Base-by-base conservation (phyloP, 495 filamentous ascomycete species). In the Pseudotulostoma volvatum region DNA sequence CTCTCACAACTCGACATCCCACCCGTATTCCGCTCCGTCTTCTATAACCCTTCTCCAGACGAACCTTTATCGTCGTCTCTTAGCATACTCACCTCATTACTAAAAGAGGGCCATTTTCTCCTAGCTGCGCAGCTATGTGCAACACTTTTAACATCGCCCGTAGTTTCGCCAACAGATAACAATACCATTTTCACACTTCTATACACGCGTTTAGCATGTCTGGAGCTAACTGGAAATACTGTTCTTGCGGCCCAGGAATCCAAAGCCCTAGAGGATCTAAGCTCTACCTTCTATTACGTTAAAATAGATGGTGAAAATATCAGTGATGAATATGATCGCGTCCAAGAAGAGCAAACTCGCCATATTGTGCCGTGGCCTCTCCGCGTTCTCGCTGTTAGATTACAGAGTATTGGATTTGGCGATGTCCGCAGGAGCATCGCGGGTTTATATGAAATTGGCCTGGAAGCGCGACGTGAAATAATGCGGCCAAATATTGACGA, bases 321-420 rank as follows among this genome's bases (percentile, higher is more conserved):
- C 4, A 46, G 55, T 15, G 9, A 38, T 7, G 41, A 46, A 66
- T 44, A 57, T 59, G 4, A 53, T 47, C 15, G 68, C 59, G 16
- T 63, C 49, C 28, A 51, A 44, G 9, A 43, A 38, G 48, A 31
- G 7, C 36, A 51, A 21, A 46, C 45, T 40, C 53, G 47, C 18
- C 76, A 79, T 54, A 66, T 88, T 2, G 78, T 83, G 0, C 88
- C 88, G 5, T 97, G 90, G 90, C 76, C 79, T 35, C 67, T 97
- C 34, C 70, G 88, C 3, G 71, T 93, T 2, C 63, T 95, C 7
- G 76, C 73, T 2, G 79, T 93, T 16, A 66, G 87, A 2, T 66
- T 96, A 21, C 84, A 93, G 47, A 80, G 79, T 9, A 74, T 93
- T 28, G 84, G 80, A 1, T 88, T 83, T 47, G 77, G 74, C 11